These are phyloP conservation scores for Lignosus rhinocerotis DNA, from an alignment of 1,284 basidiomycete genomes.

Conservation along the genomic window DNA sequence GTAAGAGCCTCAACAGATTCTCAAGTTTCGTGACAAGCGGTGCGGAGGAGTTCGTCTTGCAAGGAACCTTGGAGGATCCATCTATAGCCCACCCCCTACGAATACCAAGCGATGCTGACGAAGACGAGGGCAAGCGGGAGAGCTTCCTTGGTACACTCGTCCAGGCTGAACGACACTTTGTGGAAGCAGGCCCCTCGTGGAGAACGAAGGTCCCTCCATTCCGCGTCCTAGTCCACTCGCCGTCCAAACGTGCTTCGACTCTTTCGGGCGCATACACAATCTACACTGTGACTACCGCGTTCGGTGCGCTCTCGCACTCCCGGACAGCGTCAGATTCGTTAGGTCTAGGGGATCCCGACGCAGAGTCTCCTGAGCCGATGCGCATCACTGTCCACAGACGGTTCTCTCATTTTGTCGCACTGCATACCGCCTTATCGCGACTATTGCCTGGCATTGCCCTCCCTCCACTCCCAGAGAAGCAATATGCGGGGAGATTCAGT, in stretches of 20 bases:
- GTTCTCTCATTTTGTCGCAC: conserved; percentile 82
- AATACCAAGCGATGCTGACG: conserved; percentile 26
- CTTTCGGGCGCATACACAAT: conserved; percentile 74
- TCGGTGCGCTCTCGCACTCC: conserved; percentile 38
- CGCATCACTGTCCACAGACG: conserved; percentile 76
- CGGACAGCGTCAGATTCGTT: conserved; percentile 27
- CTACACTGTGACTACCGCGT: conserved; percentile 77
- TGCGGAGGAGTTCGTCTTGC: conserved; percentile 78
- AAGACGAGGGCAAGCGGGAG: conserved; percentile 25
- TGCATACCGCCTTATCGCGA: conserved; percentile 68
- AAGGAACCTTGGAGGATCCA: conserved; percentile 43
- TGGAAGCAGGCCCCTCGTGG: conserved; percentile 77
- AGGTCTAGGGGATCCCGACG: conserved; percentile 25
- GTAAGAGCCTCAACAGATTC: conserved; percentile 79
- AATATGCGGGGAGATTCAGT: conserved; percentile 78
- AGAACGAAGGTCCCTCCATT: conserved; percentile 70
- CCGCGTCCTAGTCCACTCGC: conserved; percentile 76
- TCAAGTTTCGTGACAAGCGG: conserved; percentile 84
- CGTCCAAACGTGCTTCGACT: conserved; percentile 66
- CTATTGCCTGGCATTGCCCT: conserved; percentile 75
- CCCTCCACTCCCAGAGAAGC: conserved; percentile 82
- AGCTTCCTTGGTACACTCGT: conserved; percentile 35
- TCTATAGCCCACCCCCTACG: conserved; percentile 12
- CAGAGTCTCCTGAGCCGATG: conserved; percentile 39
- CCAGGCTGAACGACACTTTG: conserved; percentile 68